These are phyloP conservation scores for Creolimax fragrantissima DNA, from an alignment of 78 protist genomes.

Conservation along the genomic window DNA sequence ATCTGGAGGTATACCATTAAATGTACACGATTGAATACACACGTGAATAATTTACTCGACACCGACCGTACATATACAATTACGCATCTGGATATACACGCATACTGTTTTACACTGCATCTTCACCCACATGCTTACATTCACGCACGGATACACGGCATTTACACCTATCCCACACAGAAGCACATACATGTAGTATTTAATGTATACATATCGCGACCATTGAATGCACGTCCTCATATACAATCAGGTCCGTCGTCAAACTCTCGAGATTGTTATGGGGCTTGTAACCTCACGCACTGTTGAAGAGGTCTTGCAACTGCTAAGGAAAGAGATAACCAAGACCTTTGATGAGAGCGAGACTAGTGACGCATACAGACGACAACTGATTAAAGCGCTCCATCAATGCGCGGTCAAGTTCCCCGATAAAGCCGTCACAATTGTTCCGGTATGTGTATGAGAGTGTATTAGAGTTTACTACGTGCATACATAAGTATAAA, in stretches of 20 bases:
- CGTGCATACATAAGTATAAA: too few relatives aligned
- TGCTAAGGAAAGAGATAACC: slow-evolving; percentile 80
- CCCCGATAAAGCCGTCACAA: slow-evolving; percentile 74
- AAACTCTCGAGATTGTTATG: not conserved
- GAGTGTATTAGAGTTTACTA: too few relatives aligned
- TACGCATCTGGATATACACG: not conserved
- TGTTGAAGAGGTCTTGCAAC: slow-evolving; percentile 57
- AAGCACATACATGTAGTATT: too few relatives aligned
- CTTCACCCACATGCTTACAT: not conserved
- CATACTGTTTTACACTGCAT: too few relatives aligned
- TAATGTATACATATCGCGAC: too few relatives aligned
- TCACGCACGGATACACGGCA: not conserved
- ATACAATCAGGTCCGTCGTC: too few relatives aligned
- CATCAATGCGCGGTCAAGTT: slow-evolving; percentile 76
- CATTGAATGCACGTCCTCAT: too few relatives aligned
- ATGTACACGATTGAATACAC: not conserved
- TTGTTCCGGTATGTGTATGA: slow-evolving; percentile 49
- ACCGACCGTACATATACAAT: not conserved
- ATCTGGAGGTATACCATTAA: slow-evolving; percentile 75
- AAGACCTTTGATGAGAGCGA: slow-evolving; percentile 1
- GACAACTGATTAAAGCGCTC: slow-evolving; percentile 67
- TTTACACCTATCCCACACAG: too few relatives aligned
- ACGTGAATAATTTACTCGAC: not conserved
- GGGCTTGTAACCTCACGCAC: not conserved
- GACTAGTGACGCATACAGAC: slow-evolving; percentile 33